These are phyloP conservation scores for Cyclotella sp. DNA, from an alignment of 108 stramenopile genomes.

Conservation along the genomic window DNA sequence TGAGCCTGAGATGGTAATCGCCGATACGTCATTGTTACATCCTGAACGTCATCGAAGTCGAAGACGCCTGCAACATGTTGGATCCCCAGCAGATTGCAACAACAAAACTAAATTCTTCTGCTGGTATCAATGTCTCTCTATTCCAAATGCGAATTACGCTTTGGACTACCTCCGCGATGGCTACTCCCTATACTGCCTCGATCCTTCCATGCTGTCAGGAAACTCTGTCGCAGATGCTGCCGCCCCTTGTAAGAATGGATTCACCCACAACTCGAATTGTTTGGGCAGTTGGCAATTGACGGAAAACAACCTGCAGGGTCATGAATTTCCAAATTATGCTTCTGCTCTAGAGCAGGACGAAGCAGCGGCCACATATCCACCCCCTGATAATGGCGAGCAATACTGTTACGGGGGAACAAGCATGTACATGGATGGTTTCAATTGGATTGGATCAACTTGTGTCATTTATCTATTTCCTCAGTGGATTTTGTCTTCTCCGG, in stretches of 20 bases:
- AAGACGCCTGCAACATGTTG: slow-evolving; percentile 61
- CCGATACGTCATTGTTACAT: not conserved
- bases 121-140: slow-evolving; percentile 80
- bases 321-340: slow-evolving; percentile 36
- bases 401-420: slow-evolving; percentile 82
- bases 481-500: slow-evolving; percentile 64
- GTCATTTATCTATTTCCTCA: slow-evolving; percentile 75
- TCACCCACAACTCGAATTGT: slow-evolving; percentile 64
- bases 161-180: slow-evolving; percentile 61
- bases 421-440: slow-evolving; percentile 91
- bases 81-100: slow-evolving; percentile 67
- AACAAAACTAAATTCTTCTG: slow-evolving; percentile 85
- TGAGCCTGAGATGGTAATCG: not conserved
- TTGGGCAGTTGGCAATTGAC: slow-evolving; percentile 69
- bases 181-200: slow-evolving; percentile 78
- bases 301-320: slow-evolving; percentile 31
- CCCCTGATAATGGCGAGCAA: slow-evolving; percentile 25
- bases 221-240: slow-evolving; percentile 56
- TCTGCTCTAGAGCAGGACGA: slow-evolving; percentile 1
- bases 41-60: slow-evolving; percentile 12
- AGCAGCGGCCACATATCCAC: not conserved
- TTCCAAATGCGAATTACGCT: slow-evolving; percentile 63
- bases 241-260: slow-evolving; percentile 58
- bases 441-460: slow-evolving; percentile 74
- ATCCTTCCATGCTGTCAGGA: slow-evolving; percentile 61